Evolutionary conservation across 1,139 yeast species (phyloP).

Genomic region (Candida sp.): DNA sequence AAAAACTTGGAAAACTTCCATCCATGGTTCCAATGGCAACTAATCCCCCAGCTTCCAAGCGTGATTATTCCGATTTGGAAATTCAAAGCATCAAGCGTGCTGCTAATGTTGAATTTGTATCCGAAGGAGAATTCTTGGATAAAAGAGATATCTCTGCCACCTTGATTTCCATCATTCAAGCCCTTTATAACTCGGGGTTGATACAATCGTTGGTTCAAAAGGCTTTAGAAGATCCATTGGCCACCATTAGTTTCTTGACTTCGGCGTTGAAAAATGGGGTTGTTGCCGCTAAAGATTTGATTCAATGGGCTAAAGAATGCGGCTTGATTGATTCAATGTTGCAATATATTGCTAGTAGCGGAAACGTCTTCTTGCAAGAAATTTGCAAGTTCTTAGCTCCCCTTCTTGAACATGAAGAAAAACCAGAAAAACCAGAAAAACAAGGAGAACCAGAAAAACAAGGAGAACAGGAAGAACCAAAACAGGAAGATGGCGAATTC

Average conservation of each 20-base stretch:
- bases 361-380: slow-evolving; percentile 27
- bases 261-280: slow-evolving; percentile 32
- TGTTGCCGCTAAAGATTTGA: slow-evolving; percentile 33
- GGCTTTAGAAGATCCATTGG: slow-evolving; percentile 36
- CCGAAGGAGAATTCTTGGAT: slow-evolving; percentile 21
- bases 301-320: slow-evolving; percentile 35
- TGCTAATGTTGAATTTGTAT: slow-evolving; percentile 7
- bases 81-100: slow-evolving; percentile 17
- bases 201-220: slow-evolving; percentile 28
- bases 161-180: slow-evolving; percentile 22
- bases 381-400: slow-evolving; percentile 18
- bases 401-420: slow-evolving; percentile 17
- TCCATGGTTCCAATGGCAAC: slow-evolving; percentile 16
- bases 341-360: slow-evolving; percentile 25
- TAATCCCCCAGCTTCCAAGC: slow-evolving; percentile 13
- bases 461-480: slow-evolving; percentile 4
- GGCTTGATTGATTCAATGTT: slow-evolving; percentile 35
- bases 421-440: no score
- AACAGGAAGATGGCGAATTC: no score
- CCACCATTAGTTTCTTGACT: slow-evolving; percentile 30
- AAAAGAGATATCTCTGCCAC: slow-evolving; percentile 37
- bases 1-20: slow-evolving; percentile 13
- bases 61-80: slow-evolving; percentile 4
- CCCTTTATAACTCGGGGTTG: slow-evolving; percentile 35
- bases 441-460: slow-evolving; percentile 10